phyloP scores from a whole-genome alignment of 2,329 filamentous ascomycete species.

The Aspergillus novoparasiticus region DNA sequence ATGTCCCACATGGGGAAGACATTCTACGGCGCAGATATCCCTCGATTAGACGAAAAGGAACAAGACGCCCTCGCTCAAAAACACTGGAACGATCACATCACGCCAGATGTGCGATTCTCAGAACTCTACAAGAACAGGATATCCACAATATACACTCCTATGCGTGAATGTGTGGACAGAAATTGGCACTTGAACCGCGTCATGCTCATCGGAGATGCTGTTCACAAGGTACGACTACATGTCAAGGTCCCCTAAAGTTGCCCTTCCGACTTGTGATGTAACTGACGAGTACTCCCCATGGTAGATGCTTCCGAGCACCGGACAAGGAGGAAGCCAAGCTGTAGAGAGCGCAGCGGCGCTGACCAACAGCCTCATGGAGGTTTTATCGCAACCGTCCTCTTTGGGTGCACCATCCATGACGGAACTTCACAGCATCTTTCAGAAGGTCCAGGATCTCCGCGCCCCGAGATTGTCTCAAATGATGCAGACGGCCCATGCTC shows the following conservation, averaged over 20 bases:
- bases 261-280: background rate
- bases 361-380: slow-evolving; percentile 3
- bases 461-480: background rate
- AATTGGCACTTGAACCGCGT: slow-evolving; percentile 28
- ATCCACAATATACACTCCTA: slow-evolving; percentile 13
- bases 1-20: slow-evolving; percentile 21
- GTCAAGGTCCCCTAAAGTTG: background rate
- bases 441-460: slow-evolving; percentile 8
- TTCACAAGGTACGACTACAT: slow-evolving; percentile 27
- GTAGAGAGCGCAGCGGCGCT: slow-evolving; percentile 37
- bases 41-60: slow-evolving; percentile 25
- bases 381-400: background rate
- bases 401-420: background rate
- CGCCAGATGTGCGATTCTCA: slow-evolving; percentile 21
- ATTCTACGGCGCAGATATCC: slow-evolving; percentile 22
- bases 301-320: slow-evolving; percentile 23
- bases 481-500: background rate
- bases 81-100: slow-evolving; percentile 21
- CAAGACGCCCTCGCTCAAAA: slow-evolving; percentile 18
- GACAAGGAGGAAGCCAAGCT: slow-evolving; percentile 35
- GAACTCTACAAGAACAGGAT: slow-evolving; percentile 24
- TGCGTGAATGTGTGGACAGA: slow-evolving; percentile 26
- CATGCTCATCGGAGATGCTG: slow-evolving; percentile 35
- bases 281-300: background rate
- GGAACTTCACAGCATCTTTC: slow-evolving; percentile 11